Percentiles rank a stretch among this genome's conserved stretches.
phyloP scores from a whole-genome alignment of 108 stramenopile genomes.

The Fistulifera pelliculosa region DNA sequence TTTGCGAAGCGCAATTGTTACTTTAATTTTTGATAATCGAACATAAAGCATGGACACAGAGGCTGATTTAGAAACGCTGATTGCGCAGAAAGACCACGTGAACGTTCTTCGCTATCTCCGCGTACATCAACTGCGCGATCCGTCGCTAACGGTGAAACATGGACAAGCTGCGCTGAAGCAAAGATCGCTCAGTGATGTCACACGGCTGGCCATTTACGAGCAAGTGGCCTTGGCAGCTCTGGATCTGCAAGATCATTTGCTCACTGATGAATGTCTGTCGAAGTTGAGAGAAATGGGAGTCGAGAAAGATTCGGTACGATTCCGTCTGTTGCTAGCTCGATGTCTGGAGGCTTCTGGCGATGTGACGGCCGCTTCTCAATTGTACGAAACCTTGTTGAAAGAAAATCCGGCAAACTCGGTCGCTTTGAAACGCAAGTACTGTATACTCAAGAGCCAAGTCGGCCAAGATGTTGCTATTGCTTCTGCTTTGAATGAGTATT shows the following conservation, averaged over 20 bases:
- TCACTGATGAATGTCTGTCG: constrained; percentile 37
- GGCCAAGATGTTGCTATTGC: constrained; percentile 28
- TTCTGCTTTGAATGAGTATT: constrained; percentile 54
- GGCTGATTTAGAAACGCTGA: constrained; percentile 55
- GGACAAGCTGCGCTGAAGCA: constrained; percentile 37
- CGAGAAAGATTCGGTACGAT: constrained; percentile 45
- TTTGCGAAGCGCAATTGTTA: too few relatives aligned
- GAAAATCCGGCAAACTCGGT: constrained; percentile 73
- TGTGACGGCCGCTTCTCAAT: constrained; percentile 29
- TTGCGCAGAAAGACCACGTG: constrained; percentile 51
- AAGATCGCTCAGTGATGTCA: constrained; percentile 21
- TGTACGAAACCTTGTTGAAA: constrained; percentile 58
- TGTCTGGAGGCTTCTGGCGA: constrained; percentile 60
- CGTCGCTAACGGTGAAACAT: constrained; percentile 41
- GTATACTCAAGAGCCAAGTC: constrained; percentile 40
- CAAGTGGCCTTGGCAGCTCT: constrained; percentile 57
- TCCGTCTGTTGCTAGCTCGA: constrained; percentile 56
- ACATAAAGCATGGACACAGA: constrained; percentile 50
- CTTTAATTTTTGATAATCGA: too few relatives aligned
- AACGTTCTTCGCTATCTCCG: constrained; percentile 68
- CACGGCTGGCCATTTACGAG: constrained; percentile 51
- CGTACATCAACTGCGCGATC: constrained; percentile 62
- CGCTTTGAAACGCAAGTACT: constrained; percentile 73
- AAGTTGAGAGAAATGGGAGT: constrained; percentile 16
- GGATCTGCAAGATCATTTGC: constrained; percentile 36